Conservation (phyloP, 176 grass and related monocot genomes). For the Ensete ventricosum region DNA sequence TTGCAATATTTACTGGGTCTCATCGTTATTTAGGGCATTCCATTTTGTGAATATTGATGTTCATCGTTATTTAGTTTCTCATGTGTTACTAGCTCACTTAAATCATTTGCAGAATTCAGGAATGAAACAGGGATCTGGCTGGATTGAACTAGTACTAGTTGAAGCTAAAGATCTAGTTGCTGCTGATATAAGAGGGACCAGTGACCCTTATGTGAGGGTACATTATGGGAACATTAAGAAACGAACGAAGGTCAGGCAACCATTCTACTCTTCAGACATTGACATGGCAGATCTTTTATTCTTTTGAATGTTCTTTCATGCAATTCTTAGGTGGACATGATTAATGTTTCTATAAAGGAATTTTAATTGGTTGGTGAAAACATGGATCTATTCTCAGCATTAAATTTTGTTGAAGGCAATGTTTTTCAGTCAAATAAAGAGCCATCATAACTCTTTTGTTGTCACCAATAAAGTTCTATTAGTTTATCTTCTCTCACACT, state of each 20-base stretch:
- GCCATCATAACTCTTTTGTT: too few species aligned
- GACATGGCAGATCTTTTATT: neutral
- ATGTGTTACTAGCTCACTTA: neutral
- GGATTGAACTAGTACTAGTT: constrained; percentile 72
- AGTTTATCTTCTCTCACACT: too few species aligned
- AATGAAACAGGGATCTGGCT: constrained; percentile 38
- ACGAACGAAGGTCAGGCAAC: constrained; percentile 60
- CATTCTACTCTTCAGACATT: neutral
- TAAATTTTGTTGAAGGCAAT: neutral
- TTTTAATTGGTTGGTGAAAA: neutral
- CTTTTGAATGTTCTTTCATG: neutral
- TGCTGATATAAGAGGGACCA: constrained; percentile 95
- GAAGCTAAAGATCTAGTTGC: constrained; percentile 87
- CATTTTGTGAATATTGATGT: neutral
- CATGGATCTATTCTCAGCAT: neutral
- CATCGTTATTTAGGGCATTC: neutral
- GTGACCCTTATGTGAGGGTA: constrained; percentile 87
- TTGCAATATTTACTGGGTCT: too few species aligned
- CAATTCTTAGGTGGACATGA: neutral
- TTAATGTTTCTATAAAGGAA: neutral
- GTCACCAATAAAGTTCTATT: too few species aligned
- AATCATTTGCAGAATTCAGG: constrained; percentile 39
- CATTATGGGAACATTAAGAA: constrained; percentile 85
- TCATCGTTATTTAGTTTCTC: constrained; percentile 9
- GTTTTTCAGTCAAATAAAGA: neutral